Evolutionary conservation across 805 yeast genomes (phyloP).

Genomic region (Zygoascus ofunaensis): DNA sequence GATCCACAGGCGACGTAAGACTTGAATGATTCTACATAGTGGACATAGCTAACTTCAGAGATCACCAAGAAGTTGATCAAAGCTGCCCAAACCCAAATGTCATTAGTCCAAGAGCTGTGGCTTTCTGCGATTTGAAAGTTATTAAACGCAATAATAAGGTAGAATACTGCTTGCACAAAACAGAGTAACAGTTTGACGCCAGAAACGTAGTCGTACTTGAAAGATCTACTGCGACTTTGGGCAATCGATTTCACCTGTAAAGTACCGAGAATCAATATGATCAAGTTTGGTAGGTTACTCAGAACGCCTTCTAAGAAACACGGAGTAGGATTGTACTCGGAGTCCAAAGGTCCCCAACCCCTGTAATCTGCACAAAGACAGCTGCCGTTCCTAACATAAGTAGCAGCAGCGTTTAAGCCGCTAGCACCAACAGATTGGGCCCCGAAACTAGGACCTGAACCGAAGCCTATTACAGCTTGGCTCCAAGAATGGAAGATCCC

Average conservation of each 20-base stretch:
- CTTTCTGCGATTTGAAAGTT: constrained; percentile 13
- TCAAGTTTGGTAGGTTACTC: constrained; percentile 23
- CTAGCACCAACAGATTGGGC: too few relatives aligned
- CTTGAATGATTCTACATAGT: constrained; percentile 65
- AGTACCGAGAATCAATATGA: constrained; percentile 24
- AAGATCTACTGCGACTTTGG: constrained; percentile 16
- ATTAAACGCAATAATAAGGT: constrained; percentile 11
- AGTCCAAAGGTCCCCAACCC: constrained; percentile 32
- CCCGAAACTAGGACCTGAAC: too few relatives aligned
- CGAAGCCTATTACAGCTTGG: neutral
- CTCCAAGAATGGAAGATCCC: neutral
- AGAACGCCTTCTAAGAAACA: constrained; percentile 33
- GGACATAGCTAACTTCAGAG: constrained; percentile 45
- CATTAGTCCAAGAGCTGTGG: constrained; percentile 23
- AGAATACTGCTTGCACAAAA: constrained; percentile 15
- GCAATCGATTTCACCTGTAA: constrained; percentile 21
- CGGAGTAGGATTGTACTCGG: constrained; percentile 25
- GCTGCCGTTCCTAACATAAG: neutral
- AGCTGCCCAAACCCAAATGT: constrained; percentile 28
- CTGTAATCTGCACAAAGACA: constrained; percentile 11
- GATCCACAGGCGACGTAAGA: constrained; percentile 56
- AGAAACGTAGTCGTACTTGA: constrained; percentile 18
- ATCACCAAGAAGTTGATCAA: constrained; percentile 35
- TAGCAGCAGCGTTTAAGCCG: too few relatives aligned
- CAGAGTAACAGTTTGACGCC: constrained; percentile 17